Base-by-base conservation (phyloP, 2,329 filamentous ascomycete genomes). In the Calonectria naviculata region DNA sequence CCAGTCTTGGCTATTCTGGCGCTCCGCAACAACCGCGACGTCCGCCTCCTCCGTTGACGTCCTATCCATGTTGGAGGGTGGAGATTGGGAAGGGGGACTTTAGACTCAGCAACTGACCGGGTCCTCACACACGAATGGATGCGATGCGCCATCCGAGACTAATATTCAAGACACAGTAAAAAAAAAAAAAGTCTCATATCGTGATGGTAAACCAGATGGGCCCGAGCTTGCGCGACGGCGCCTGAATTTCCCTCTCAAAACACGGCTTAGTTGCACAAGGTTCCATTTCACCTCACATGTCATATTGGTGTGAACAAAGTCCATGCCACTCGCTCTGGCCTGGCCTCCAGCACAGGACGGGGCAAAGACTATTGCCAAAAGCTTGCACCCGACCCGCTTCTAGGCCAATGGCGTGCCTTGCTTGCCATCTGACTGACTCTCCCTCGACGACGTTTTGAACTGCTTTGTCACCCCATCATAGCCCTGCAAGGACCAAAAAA, bases 301-400 rank as follows among this genome's bases (percentile, higher is more conserved):
- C 60, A 62, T 67, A 52, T 62, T 58, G 64, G 60, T 67, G 54
- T 64, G 67, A 70, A 65, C 67, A 63, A 70, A 60, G 54, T 66
- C 64, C 71, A 71, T 75, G 69, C 65, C 68, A 66, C 71, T 67
- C 63, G 34, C 60, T 58, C 56, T 54, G 65, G 72, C 67, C 72
- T 68, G 63, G 61, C 44, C 65, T 71, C 24, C 47, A 49, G 61
- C 49, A 44, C 70, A 63, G 56, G 67, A 34, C 42, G 67, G 52
- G 61, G 64, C 64, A 64, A 77, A 75, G 71, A 75, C 64, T 74
- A 74, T 76, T 75, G 73, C 76, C 67, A 77, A 72, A 74, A 70
- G 61, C 70, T 71, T 73, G 65, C 70, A 67, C 66, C 46, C 66
- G 70, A 63, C 52, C 65, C 42, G 54, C 64, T 66, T 69, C 31